These are phyloP conservation scores for Ogataea neopini DNA, from an alignment of 805 yeast species.

Conservation along the genomic window DNA sequence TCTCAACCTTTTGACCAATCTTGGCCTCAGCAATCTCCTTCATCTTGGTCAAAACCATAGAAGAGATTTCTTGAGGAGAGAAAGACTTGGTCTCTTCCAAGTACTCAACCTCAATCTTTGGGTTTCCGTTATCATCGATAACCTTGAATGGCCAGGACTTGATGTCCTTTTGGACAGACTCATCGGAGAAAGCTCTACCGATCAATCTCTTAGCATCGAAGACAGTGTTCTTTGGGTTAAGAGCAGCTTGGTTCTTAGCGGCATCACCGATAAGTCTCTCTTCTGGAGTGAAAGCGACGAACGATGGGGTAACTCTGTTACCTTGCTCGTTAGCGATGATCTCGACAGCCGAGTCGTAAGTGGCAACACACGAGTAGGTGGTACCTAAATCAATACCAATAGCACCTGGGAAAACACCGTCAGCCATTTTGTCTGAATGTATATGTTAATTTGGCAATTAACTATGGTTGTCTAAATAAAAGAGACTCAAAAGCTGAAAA, in stretches of 20 bases:
- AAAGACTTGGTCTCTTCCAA: conserved; percentile 67
- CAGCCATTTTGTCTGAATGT: conserved; percentile 64
- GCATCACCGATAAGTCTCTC: conserved; percentile 83
- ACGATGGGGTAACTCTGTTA: conserved; percentile 82
- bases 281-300: conserved; percentile 76
- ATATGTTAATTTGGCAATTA: conserved; percentile 11
- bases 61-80: conserved; percentile 75
- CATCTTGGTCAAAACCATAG: conserved; percentile 81
- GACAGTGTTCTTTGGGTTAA: conserved; percentile 74
- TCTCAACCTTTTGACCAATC: conserved; percentile 69
- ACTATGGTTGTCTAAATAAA: conserved; percentile 3
- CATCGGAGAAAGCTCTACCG: conserved; percentile 76
- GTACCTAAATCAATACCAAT: conserved; percentile 99
- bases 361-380: conserved; percentile 76
- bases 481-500: background rate
- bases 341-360: conserved; percentile 71
- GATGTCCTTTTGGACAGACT: conserved; percentile 81
- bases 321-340: conserved; percentile 83
- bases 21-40: conserved; percentile 78
- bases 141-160: conserved; percentile 88
- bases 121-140: conserved; percentile 62
- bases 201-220: conserved; percentile 84
- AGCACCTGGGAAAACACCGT: conserved; percentile 99
- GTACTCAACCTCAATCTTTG: conserved; percentile 69
- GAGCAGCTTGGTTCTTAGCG: conserved; percentile 81